Evolutionary conservation across 495 filamentous ascomycete genomes (phyloP).

Genomic region (Cetradonia linearis): DNA sequence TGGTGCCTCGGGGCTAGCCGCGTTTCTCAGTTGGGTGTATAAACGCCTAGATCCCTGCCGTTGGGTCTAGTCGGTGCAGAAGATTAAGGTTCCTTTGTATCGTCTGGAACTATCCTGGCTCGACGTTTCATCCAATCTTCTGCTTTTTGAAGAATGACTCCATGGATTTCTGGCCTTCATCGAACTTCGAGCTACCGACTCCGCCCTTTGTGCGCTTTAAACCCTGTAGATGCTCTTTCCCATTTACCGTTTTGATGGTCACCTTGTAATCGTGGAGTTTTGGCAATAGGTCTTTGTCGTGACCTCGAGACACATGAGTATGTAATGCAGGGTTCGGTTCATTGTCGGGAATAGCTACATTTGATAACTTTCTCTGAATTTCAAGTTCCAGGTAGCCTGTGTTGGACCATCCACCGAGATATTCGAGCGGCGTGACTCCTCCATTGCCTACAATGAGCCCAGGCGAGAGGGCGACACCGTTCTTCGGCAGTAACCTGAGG

Average conservation of each 20-base stretch:
- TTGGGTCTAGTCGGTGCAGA: neutral
- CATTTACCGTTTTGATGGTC: slow-evolving; percentile 48
- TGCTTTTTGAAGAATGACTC: slow-evolving; percentile 67
- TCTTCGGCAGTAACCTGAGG: slow-evolving; percentile 41
- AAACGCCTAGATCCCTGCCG: neutral
- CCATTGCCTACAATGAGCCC: slow-evolving; percentile 18
- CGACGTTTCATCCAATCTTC: slow-evolving; percentile 8
- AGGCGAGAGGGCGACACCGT: slow-evolving; percentile 28
- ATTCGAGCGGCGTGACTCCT: slow-evolving; percentile 27
- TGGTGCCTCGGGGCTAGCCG: neutral
- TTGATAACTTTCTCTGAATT: slow-evolving; percentile 23
- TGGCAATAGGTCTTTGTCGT: neutral
- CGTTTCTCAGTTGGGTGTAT: neutral
- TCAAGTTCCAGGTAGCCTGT: slow-evolving; percentile 51
- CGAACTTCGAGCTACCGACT: slow-evolving; percentile 64
- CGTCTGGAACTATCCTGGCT: neutral
- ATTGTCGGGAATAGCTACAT: neutral
- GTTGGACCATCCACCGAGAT: slow-evolving; percentile 53
- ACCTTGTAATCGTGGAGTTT: slow-evolving; percentile 26
- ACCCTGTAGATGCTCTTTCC: slow-evolving; percentile 54
- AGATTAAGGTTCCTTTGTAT: neutral
- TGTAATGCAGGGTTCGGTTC: neutral
- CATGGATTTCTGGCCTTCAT: slow-evolving; percentile 59
- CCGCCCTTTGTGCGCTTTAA: slow-evolving; percentile 61
- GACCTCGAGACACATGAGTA: neutral